A percentile compares a stretch with the other conserved stretches of the same genome.
Evolutionary conservation across 352 stramenopile species (phyloP).

Genomic region (Globisporangium paddicum): DNA sequence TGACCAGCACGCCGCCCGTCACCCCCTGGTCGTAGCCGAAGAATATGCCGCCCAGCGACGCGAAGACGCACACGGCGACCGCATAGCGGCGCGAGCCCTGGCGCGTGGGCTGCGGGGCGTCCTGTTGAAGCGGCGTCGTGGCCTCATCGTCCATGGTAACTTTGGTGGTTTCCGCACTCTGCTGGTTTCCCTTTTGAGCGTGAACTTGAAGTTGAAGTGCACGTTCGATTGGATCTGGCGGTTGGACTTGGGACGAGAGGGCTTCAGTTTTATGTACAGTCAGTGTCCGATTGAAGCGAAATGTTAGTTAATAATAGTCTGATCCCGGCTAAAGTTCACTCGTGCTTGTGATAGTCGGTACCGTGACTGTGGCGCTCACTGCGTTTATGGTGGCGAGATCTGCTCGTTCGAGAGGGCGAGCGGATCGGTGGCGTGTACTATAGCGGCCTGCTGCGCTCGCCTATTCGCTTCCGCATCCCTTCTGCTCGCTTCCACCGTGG

Average conservation of each 20-base stretch:
- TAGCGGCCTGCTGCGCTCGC: too few species aligned
- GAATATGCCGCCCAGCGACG: slow-evolving; percentile 40
- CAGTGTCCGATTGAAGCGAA: too few species aligned
- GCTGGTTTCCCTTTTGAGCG: not conserved
- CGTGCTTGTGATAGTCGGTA: too few species aligned
- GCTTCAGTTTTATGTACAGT: too few species aligned
- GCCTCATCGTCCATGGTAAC: not conserved
- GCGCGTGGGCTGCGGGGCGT: not conserved
- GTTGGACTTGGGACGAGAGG: not conserved
- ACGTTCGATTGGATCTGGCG: not conserved
- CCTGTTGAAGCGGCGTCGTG: not conserved
- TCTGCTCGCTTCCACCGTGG: too few species aligned
- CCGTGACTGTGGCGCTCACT: too few species aligned
- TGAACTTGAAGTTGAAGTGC: not conserved
- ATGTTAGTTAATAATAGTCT: too few species aligned
- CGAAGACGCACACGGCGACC: slow-evolving; percentile 25
- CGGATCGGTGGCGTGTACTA: too few species aligned
- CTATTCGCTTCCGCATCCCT: too few species aligned
- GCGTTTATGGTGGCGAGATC: too few species aligned
- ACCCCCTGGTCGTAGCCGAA: slow-evolving; percentile 47
- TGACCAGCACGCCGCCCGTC: slow-evolving; percentile 35
- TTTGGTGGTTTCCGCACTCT: not conserved
- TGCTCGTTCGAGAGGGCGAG: too few species aligned
- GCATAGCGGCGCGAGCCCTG: slow-evolving; percentile 13
- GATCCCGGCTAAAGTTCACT: too few species aligned